phyloP scores from a whole-genome alignment of 2,329 filamentous ascomycete species.

The Calycina herbarum region DNA sequence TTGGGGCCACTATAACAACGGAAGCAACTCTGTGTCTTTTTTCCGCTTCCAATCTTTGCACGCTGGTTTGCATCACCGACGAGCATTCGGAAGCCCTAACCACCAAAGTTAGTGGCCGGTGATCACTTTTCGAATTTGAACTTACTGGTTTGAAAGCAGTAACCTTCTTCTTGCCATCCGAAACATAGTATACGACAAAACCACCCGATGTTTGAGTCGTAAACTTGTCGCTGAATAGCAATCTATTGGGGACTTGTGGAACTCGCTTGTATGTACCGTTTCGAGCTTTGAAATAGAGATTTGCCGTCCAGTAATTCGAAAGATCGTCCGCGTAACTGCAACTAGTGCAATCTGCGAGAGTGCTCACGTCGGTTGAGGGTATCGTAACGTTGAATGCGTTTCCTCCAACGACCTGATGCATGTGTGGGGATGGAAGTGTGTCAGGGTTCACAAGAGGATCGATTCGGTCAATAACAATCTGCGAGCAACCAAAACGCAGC shows the following conservation, averaged over 20 bases:
- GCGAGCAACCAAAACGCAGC: constrained; percentile 28
- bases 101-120: constrained; percentile 53
- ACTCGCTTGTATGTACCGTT: constrained; percentile 54
- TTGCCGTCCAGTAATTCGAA: constrained; percentile 80
- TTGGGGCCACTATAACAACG: constrained; percentile 47
- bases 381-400: constrained; percentile 43
- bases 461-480: constrained; percentile 26
- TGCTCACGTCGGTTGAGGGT: constrained; percentile 57
- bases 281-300: constrained; percentile 70
- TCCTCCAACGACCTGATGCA: constrained; percentile 51
- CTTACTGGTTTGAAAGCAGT: constrained; percentile 58
- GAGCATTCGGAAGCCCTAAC: constrained; percentile 75
- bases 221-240: constrained; percentile 24
- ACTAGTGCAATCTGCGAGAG: constrained; percentile 68
- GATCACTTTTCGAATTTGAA: background rate
- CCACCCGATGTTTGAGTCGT: constrained; percentile 21
- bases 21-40: constrained; percentile 59
- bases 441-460: constrained; percentile 28
- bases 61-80: constrained; percentile 67
- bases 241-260: constrained; percentile 65
- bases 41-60: constrained; percentile 50
- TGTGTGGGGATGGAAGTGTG: constrained; percentile 22
- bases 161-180: constrained; percentile 61
- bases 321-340: constrained; percentile 77
- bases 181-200: constrained; percentile 37